Percentiles rank a stretch among this genome's conserved stretches.
Conservation (phyloP, 192 early-diverging fungal species). For the Entomortierella lignicola region DNA sequence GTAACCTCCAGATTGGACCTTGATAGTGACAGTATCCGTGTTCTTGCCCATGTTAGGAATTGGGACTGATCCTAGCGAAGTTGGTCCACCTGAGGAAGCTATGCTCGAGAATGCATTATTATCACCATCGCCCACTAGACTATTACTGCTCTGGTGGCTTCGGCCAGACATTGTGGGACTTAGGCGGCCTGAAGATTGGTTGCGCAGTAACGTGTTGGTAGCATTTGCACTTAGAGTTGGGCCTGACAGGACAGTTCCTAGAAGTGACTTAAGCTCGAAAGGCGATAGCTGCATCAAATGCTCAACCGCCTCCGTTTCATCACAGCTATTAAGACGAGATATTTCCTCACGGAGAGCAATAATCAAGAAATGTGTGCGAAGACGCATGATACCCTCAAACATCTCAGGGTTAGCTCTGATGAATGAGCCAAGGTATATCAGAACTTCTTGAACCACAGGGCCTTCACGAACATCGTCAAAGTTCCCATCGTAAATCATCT, state of each 20-base stretch:
- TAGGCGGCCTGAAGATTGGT: slow-evolving; percentile 52
- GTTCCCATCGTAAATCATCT: slow-evolving; percentile 72
- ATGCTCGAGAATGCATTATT: slow-evolving; percentile 9
- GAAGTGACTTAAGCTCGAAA: slow-evolving; percentile 80
- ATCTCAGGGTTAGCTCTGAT: slow-evolving; percentile 72
- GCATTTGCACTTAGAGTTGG: slow-evolving; percentile 60
- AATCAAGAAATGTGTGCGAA: slow-evolving; percentile 85
- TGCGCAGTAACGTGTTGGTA: slow-evolving; percentile 57
- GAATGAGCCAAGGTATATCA: slow-evolving; percentile 82
- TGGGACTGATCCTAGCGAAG: slow-evolving; percentile 22
- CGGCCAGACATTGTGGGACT: slow-evolving; percentile 27
- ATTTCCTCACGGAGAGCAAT: slow-evolving; percentile 91
- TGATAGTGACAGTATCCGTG: slow-evolving; percentile 62
- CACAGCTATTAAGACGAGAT: slow-evolving; percentile 75
- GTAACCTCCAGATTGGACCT: slow-evolving; percentile 78
- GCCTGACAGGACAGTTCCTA: slow-evolving; percentile 78
- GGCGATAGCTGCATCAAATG: slow-evolving; percentile 85
- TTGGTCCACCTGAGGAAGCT: slow-evolving; percentile 17
- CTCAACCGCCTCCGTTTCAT: slow-evolving; percentile 84
- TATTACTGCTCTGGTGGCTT: not conserved
- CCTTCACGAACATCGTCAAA: slow-evolving; percentile 85
- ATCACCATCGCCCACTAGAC: not conserved
- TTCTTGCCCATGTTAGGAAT: slow-evolving; percentile 53
- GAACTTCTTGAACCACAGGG: slow-evolving; percentile 84
- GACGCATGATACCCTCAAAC: slow-evolving; percentile 86